phyloP scores from a whole-genome alignment of 352 stramenopile genomes.

The Phytophthora sp. region DNA sequence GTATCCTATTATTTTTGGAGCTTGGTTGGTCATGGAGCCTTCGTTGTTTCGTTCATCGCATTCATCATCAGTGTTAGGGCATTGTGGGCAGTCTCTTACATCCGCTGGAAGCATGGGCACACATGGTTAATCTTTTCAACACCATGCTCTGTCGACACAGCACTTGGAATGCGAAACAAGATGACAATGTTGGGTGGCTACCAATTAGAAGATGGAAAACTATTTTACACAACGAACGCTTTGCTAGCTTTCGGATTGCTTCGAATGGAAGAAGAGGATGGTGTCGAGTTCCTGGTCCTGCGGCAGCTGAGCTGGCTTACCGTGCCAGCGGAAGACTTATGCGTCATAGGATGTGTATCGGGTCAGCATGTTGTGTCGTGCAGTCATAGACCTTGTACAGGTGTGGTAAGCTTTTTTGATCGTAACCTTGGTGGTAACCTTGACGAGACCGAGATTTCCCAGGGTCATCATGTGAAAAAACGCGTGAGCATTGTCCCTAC shows the following conservation, averaged over 20 bases:
- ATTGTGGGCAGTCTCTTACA: neutral
- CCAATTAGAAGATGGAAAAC: neutral
- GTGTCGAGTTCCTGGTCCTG: neutral
- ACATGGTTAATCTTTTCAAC: neutral
- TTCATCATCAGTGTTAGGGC: constrained; percentile 11
- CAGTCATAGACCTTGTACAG: neutral
- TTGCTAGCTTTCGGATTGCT: constrained; percentile 21
- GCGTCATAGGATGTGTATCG: neutral
- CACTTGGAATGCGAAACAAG: constrained; percentile 11
- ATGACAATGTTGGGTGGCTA: constrained; percentile 18
- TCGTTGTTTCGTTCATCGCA: constrained; percentile 12
- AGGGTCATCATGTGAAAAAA: no score
- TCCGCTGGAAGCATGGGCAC: neutral
- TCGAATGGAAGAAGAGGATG: neutral
- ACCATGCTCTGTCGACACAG: constrained; percentile 15
- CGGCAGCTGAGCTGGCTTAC: neutral
- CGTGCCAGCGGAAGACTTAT: neutral
- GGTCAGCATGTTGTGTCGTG: neutral
- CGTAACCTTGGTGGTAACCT: neutral
- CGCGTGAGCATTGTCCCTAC: neutral
- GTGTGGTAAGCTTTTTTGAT: constrained; percentile 1
- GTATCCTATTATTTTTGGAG: constrained; percentile 14
- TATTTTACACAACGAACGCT: constrained; percentile 14
- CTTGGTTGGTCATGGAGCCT: neutral
- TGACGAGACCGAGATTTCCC: neutral